phyloP scores from a whole-genome alignment of 208 protist genomes.

The Kentomonas sorsogonicus region DNA sequence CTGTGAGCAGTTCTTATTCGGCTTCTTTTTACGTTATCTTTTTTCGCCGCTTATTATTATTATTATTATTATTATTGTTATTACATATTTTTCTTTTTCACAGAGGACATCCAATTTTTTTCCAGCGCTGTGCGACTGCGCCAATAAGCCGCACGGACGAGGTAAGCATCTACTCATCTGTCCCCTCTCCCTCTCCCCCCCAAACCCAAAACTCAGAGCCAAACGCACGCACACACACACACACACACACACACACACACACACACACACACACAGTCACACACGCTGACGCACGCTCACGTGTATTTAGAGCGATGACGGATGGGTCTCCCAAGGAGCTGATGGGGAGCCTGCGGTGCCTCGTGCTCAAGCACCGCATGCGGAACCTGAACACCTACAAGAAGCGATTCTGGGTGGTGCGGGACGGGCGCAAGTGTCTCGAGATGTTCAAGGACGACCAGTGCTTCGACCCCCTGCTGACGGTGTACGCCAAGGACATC shows the following conservation, averaged over 20 bases:
- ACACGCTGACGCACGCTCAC: neutral
- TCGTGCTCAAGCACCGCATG: constrained; percentile 32
- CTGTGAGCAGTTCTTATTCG: no score
- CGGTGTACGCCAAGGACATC: constrained; percentile 45
- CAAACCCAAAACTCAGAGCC: no score
- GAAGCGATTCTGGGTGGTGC: constrained; percentile 80
- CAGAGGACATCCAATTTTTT: no score
- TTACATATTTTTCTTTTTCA: neutral
- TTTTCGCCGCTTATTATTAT: neutral
- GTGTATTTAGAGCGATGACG: no score
- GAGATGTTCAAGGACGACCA: constrained; percentile 88
- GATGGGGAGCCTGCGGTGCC: constrained; percentile 73
- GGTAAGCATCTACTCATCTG: no score
- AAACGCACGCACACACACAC: constrained; percentile 7
- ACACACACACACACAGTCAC: neutral
- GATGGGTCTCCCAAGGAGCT: neutral
- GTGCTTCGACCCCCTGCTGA: constrained; percentile 38
- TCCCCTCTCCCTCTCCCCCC: no score
- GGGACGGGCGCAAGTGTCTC: constrained; percentile 35
- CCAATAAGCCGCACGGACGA: no score
- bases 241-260: constrained; percentile 10
- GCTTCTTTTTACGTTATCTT: neutral
- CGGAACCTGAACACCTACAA: constrained; percentile 50
- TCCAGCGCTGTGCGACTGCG: no score
- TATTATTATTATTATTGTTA: neutral